Conservation (phyloP, 169 alveolate species). For the Plasmodium vinckei region DNA sequence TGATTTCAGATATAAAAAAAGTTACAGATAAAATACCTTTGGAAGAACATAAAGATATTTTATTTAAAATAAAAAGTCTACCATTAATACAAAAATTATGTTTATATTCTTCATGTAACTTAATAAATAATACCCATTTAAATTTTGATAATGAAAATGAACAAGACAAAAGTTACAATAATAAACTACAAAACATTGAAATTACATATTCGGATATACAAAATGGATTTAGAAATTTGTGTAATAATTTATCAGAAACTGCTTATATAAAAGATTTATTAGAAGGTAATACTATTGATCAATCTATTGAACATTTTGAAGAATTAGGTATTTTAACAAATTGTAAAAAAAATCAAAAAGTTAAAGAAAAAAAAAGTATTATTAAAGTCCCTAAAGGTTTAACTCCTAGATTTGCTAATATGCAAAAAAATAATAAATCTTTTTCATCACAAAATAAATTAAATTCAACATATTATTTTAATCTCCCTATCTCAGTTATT, state of each 20-base stretch:
- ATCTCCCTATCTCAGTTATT: conserved; percentile 67
- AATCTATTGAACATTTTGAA: conserved; percentile 68
- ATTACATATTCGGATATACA: conserved; percentile 63
- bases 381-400: conserved; percentile 58
- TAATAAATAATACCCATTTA: conserved; percentile 54
- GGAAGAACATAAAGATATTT: conserved; percentile 71
- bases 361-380: conserved; percentile 41
- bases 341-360: conserved; percentile 64
- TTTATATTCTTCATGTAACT: conserved; percentile 57
- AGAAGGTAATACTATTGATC: conserved; percentile 69
- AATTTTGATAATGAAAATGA: conserved; percentile 17
- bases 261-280: conserved; percentile 48
- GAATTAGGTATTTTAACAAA: conserved; percentile 67
- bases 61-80: conserved; percentile 48
- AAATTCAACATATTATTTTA: conserved; percentile 52
- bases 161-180: background rate
- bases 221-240: conserved; percentile 45
- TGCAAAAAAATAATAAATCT: conserved; percentile 37
- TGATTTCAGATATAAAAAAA: conserved; percentile 70
- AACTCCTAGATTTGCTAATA: conserved; percentile 74
- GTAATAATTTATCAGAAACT: conserved; percentile 56
- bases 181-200: conserved; percentile 35
- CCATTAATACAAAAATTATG: conserved; percentile 68
- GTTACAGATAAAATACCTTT: conserved; percentile 63
- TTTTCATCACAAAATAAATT: conserved; percentile 58